Percentiles rank a stretch among this genome's conserved stretches.
These are phyloP conservation scores for Penicillium pancosmium DNA, from an alignment of 495 filamentous ascomycete genomes.

Conservation along the genomic window DNA sequence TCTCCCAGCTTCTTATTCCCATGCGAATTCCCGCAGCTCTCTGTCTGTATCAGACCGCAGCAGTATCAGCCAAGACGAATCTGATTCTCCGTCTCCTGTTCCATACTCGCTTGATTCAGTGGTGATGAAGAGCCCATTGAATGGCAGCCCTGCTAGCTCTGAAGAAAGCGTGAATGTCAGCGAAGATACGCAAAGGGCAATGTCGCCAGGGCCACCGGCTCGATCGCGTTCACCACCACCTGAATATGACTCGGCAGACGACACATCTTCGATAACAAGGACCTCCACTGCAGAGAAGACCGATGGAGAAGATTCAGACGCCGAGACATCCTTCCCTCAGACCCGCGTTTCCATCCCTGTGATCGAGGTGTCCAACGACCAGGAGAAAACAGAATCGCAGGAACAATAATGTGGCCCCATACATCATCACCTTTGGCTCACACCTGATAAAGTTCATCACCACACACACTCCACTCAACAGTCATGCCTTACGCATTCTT, in stretches of 20 bases:
- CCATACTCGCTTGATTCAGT: slow-evolving; percentile 34
- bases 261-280: slow-evolving; percentile 2
- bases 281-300: neutral
- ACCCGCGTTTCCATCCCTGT: slow-evolving; percentile 21
- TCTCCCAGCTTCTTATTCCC: slow-evolving; percentile 49
- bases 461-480: neutral
- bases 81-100: slow-evolving; percentile 28
- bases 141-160: slow-evolving; percentile 41
- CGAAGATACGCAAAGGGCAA: slow-evolving; percentile 15
- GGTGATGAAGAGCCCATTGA: slow-evolving; percentile 32
- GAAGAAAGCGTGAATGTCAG: slow-evolving; percentile 37
- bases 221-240: slow-evolving; percentile 5
- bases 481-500: slow-evolving; percentile 1
- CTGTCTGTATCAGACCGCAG: slow-evolving; percentile 52
- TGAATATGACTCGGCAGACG: slow-evolving; percentile 14
- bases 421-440: too few species aligned
- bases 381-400: slow-evolving; percentile 9
- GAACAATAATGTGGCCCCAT: neutral
- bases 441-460: neutral
- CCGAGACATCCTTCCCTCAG: slow-evolving; percentile 4
- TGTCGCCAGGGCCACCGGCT: slow-evolving; percentile 10
- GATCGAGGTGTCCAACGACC: slow-evolving; percentile 28
- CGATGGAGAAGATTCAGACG: neutral
- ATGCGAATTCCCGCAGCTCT: slow-evolving; percentile 45
- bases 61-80: slow-evolving; percentile 40